Conservation (phyloP, 805 yeast genomes). For the Pichia eremophila region DNA sequence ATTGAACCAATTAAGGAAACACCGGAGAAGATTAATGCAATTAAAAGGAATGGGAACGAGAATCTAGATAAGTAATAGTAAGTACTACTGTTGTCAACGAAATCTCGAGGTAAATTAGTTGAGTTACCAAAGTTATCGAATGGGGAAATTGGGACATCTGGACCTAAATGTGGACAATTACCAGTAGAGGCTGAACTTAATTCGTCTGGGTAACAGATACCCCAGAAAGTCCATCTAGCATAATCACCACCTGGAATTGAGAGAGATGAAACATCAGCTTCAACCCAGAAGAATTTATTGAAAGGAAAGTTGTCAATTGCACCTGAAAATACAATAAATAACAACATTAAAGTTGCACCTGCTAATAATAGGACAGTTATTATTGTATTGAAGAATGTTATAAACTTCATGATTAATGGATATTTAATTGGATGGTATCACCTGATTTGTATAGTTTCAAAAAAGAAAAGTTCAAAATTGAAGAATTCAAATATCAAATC, state of each 20-base stretch:
- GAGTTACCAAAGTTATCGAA: conserved; percentile 58
- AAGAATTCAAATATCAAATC: too few species aligned
- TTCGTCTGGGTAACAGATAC: conserved; percentile 43
- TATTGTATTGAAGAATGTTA: conserved; percentile 10
- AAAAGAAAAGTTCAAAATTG: too few species aligned
- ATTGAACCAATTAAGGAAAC: conserved; percentile 48
- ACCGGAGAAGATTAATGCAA: conserved; percentile 54
- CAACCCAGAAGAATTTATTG: conserved; percentile 58
- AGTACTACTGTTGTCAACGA: conserved; percentile 43
- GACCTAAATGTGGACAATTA: conserved; percentile 35
- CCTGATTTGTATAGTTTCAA: too few species aligned
- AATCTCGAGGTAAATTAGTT: conserved; percentile 42
- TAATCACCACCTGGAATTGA: conserved; percentile 34
- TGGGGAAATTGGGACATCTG: conserved; percentile 70
- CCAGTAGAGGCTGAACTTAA: conserved; percentile 21
- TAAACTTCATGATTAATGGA: not conserved
- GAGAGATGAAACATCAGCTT: conserved; percentile 55
- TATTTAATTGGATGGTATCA: too few species aligned
- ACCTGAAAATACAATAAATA: conserved; percentile 59
- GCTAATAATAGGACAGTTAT: conserved; percentile 32
- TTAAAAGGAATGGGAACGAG: conserved; percentile 51
- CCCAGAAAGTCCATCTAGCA: conserved; percentile 83
- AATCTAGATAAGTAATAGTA: conserved; percentile 60
- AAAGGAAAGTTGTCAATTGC: conserved; percentile 49
- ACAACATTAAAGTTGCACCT: conserved; percentile 38